phyloP scores from a whole-genome alignment of 805 yeast genomes.

The Metschnikowia amazonensis region DNA sequence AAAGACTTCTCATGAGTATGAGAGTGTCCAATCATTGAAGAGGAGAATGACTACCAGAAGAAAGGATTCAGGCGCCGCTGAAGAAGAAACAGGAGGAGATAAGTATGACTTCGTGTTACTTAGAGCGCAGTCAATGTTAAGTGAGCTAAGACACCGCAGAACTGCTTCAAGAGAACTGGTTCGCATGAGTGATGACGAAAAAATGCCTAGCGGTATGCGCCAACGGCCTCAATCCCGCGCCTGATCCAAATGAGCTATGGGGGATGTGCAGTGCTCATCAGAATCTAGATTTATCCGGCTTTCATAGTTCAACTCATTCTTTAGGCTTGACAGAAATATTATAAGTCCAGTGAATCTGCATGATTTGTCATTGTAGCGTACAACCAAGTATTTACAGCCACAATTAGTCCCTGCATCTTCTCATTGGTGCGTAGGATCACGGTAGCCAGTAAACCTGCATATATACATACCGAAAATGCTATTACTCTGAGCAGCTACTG shows the following conservation, averaged over 20 bases:
- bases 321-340: too few relatives aligned
- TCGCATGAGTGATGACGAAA: background rate
- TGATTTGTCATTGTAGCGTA: too few relatives aligned
- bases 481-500: too few relatives aligned
- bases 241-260: background rate
- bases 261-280: background rate
- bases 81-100: constrained; percentile 5
- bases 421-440: too few relatives aligned
- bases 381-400: too few relatives aligned
- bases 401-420: too few relatives aligned
- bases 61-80: constrained; percentile 22
- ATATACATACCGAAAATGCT: too few relatives aligned
- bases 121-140: constrained; percentile 41
- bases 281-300: background rate
- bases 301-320: too few relatives aligned
- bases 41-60: constrained; percentile 37
- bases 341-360: too few relatives aligned
- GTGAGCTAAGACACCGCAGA: constrained; percentile 24
- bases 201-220: background rate
- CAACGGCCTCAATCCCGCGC: constrained; percentile 5
- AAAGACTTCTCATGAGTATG: constrained; percentile 22
- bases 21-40: constrained; percentile 36
- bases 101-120: constrained; percentile 23
- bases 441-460: too few relatives aligned
- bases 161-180: constrained; percentile 2